A percentile compares a stretch with the other conserved stretches of the same genome.
These are phyloP conservation scores for Astragalus membranaceus DNA, from an alignment of 306 rosid genomes.

Conservation along the genomic window DNA sequence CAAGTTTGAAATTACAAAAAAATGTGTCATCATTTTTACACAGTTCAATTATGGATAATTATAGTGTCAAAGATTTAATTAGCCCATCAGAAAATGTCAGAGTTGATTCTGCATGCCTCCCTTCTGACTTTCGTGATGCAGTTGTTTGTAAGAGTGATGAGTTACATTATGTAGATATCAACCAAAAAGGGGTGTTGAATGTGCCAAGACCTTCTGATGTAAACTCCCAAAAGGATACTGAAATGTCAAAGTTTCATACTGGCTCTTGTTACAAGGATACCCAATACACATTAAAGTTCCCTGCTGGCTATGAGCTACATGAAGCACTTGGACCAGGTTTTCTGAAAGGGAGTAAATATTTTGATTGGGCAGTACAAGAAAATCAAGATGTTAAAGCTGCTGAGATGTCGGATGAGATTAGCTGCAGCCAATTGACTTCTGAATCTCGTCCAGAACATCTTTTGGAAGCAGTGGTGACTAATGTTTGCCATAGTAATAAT, in stretches of 20 bases:
- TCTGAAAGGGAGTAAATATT: constrained; percentile 40
- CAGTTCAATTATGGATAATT: constrained; percentile 23
- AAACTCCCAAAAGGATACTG: constrained; percentile 31
- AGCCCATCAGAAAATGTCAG: constrained; percentile 35
- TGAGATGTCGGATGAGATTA: constrained; percentile 50
- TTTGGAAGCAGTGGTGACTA: constrained; percentile 80
- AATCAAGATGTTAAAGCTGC: constrained; percentile 36
- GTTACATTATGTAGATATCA: constrained; percentile 15
- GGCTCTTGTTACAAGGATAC: constrained; percentile 27
- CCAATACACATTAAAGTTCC: constrained; percentile 50
- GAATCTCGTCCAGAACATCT: constrained; percentile 68
- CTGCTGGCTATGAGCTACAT: constrained; percentile 92
- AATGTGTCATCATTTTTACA: constrained; percentile 20
- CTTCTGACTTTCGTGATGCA: constrained; percentile 37
- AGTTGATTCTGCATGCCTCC: constrained; percentile 38
- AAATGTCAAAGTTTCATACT: constrained; percentile 35
- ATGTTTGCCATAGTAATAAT: constrained; percentile 48
- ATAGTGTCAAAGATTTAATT: constrained; percentile 16
- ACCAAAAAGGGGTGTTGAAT: constrained; percentile 29
- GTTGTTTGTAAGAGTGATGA: constrained; percentile 38
- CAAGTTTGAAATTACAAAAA: constrained; percentile 24
- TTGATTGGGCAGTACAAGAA: constrained; percentile 37
- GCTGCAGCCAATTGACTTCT: constrained; percentile 61
- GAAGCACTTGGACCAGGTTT: constrained; percentile 94
- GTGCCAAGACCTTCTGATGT: constrained; percentile 32